Evolutionary conservation across 495 filamentous ascomycete genomes (phyloP), one percentile per base, ranked within the genome.

Genomic region (Astrothelium subdiscretum): DNA sequence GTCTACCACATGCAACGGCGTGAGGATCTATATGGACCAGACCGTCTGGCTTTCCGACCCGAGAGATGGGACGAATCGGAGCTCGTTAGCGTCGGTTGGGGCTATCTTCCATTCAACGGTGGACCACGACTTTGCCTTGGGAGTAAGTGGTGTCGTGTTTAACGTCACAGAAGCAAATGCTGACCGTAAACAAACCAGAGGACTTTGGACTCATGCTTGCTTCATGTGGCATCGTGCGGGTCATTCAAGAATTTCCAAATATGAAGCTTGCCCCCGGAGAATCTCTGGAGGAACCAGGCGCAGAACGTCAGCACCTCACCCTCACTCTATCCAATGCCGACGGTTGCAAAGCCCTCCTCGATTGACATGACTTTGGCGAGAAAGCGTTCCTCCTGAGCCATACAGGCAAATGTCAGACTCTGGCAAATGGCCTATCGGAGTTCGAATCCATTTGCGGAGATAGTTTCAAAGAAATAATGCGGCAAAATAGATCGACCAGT

Each of bases 21-120:
- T 27, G 61, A 62, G 29, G 69, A 72, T 60, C 67, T 63, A 61
- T 74, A 65, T 62, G 72, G 72, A 15, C 31, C 65, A 31, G 74
- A 75, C 63, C 69, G 71, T 38, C 64, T 68, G 11, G 67, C 65
- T 26, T 76, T 69, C 72, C 59, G 57, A 35, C 73, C 73, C 0
- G 74, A 75, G 68, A 68, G 74, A 32, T 76, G 73, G 73, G 57
- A 65, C 13, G 67, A 67, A 31, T 54, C 48, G 48, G 67, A 69
- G 48, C 62, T 62, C 12, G 65, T 31, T 5, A 69, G 61, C 32
- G 29, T 54, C 24, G 48, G 48, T 8, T 76, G 73, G 73, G 70
- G 75, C 61, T 76, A 73, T 58, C 61, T 76, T 35, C 74, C 74
- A 2, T 76, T 76, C 64, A 76, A 76, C 57, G 74, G 74, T 6